Evolutionary conservation across 1,284 basidiomycete species (phyloP).

Genomic region (Boletus albobrunnescens): DNA sequence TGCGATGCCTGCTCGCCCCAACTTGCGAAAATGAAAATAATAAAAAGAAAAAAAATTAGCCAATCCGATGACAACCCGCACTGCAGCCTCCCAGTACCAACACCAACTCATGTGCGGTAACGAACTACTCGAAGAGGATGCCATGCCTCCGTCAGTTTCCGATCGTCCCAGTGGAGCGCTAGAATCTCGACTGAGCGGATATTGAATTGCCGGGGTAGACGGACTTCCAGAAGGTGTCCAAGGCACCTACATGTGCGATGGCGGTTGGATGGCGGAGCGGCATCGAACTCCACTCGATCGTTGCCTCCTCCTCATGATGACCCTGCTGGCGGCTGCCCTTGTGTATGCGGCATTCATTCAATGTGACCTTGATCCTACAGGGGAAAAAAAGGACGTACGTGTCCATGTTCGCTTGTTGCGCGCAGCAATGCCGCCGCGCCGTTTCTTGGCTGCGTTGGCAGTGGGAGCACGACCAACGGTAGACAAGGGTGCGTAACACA

Average conservation of each 20-base stretch:
- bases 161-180: constrained; percentile 20
- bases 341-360: constrained; percentile 22
- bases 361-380: not conserved
- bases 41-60: not conserved
- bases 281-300: constrained; percentile 24
- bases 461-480: constrained; percentile 2
- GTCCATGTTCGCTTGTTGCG: constrained; percentile 20
- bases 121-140: constrained; percentile 18
- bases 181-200: constrained; percentile 33
- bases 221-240: constrained; percentile 29
- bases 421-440: constrained; percentile 16
- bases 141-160: constrained; percentile 7
- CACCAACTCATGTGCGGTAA: constrained; percentile 5
- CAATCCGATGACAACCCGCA: constrained; percentile 7
- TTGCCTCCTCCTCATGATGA: constrained; percentile 4
- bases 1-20: constrained; percentile 2
- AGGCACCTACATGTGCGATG: constrained; percentile 18
- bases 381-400: constrained; percentile 3
- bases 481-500: constrained; percentile 16
- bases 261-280: constrained; percentile 12
- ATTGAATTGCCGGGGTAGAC: constrained; percentile 31
- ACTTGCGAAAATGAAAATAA: constrained; percentile 1
- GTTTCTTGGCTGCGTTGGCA: constrained; percentile 5
- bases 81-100: constrained; percentile 3
- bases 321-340: constrained; percentile 14